Conservation (phyloP, 208 protist species). For the Acanthamoeba triangularis region DNA sequence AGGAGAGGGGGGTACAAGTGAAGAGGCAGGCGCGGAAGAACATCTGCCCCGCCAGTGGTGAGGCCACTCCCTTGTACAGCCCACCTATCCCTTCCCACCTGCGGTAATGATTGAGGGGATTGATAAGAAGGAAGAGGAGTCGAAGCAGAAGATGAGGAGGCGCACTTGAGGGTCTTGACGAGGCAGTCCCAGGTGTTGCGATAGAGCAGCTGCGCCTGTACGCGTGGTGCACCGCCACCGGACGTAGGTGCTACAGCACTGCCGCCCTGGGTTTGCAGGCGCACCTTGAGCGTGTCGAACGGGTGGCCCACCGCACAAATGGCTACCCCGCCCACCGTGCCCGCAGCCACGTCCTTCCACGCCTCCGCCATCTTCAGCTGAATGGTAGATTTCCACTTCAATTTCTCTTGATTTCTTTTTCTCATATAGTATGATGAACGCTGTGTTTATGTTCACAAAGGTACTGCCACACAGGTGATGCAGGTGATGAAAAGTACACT, state of each 20-base stretch:
- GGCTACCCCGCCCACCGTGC: conserved; percentile 37
- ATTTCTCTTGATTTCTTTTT: too few relatives aligned
- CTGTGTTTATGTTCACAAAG: too few relatives aligned
- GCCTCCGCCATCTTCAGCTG: neutral
- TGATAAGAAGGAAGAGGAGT: neutral
- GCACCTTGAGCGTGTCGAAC: conserved; percentile 74
- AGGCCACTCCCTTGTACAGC: conserved; percentile 80
- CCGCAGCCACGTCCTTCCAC: conserved; percentile 57
- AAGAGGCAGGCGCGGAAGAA: conserved; percentile 74
- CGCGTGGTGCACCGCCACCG: neutral
- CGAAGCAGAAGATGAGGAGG: neutral
- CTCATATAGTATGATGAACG: too few relatives aligned
- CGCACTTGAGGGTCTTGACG: conserved; percentile 63
- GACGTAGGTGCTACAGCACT: neutral
- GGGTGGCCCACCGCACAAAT: conserved; percentile 64
- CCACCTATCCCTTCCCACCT: conserved; percentile 78
- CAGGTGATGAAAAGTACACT: neutral
- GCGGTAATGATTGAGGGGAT: neutral
- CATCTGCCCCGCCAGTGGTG: conserved; percentile 79
- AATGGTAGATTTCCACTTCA: too few relatives aligned
- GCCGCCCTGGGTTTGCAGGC: conserved; percentile 58
- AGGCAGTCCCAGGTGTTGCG: conserved; percentile 76
- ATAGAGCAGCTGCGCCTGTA: conserved; percentile 62
- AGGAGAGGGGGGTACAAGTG: neutral
- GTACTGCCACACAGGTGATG: too few relatives aligned